Evolutionary conservation across 2,329 filamentous ascomycete genomes (phyloP), one percentile per base, ranked within the genome.

Genomic region (Scytalidium sp.): DNA sequence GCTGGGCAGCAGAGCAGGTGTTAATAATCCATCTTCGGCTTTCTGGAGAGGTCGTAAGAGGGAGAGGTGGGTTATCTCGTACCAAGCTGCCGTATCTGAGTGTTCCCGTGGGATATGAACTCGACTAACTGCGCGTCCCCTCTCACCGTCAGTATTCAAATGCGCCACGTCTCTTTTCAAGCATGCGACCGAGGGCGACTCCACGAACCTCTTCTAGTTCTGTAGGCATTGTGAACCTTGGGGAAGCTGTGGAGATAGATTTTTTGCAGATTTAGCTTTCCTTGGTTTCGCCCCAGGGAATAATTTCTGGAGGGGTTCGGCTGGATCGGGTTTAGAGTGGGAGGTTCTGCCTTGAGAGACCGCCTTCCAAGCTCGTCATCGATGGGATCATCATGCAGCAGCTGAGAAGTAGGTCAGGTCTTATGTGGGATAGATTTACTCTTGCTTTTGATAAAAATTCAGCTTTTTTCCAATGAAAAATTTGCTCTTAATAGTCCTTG

Each of bases 31-130:
- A 6, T 15, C 15, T 36, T 36, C 6, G 7, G 17, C 7, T 27
- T 13, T 13, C 7, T 13, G 13, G 13, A 7, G 7, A 27, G 7
- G 25, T 27, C 25, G 25, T 47, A 45, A 43, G 32, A 39, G 27
- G 40, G 29, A 41, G 23, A 23, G 25, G 42, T 36, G 15, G 42
- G 29, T 19, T 49, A 41, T n/a, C 44, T 56, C 70, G 60, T 73
- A 88, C 85, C 85, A 58, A 93, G 79, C 67, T 90, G 84, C 60
- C 94, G 84, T 56, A 97, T 90, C 67, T 96, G 88, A 40, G 90
- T 90, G 67, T 95, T 96, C 52, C 89, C 89, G 72, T 96, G 87
- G 69, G 89, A 87, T 52, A 97, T 88, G 71, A 97, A 97, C 67
- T 91, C 90, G 54, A 97, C 90, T 47, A 96, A 83, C 90, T 96